Percentiles rank a stretch among this genome's conserved stretches.
Conservation (phyloP, 768 basidiomycete species). For the Clitopilus hobsonii region DNA sequence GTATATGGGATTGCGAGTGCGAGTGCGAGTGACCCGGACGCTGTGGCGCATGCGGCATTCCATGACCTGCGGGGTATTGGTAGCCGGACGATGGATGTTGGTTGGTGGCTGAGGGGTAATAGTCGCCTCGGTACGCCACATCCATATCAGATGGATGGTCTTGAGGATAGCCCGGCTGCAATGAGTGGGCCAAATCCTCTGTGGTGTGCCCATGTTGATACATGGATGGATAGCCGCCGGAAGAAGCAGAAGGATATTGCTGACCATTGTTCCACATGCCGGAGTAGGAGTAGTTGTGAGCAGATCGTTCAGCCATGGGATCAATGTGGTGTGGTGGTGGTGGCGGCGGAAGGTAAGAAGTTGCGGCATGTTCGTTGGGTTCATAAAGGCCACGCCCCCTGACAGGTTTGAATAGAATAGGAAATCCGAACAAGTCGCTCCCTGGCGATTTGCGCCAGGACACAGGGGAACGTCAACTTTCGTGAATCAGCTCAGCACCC, state of each 20-base stretch:
- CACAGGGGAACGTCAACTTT: background rate
- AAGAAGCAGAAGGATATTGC: background rate
- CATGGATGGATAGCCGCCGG: background rate
- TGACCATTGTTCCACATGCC: background rate
- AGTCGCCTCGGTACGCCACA: conserved; percentile 1
- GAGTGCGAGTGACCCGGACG: conserved; percentile 29
- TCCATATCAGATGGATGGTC: background rate
- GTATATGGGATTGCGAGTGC: conserved; percentile 30
- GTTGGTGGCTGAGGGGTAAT: conserved; percentile 1
- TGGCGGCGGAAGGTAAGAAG: conserved; percentile 1
- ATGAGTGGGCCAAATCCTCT: background rate
- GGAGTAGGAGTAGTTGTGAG: background rate
- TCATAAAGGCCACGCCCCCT: background rate
- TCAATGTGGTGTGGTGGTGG: conserved; percentile 1
- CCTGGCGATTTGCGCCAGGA: conserved; percentile 1
- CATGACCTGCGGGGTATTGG: background rate
- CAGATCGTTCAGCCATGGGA: background rate
- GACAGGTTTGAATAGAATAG: conserved; percentile 1
- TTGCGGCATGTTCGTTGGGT: conserved; percentile 1
- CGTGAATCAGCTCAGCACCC: conserved; percentile 1
- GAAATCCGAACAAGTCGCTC: background rate
- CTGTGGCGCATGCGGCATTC: conserved; percentile 10
- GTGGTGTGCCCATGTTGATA: background rate
- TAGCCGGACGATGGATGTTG: background rate
- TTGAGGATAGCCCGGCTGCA: background rate